These are phyloP conservation scores for Infundibulicybe gibba DNA, from an alignment of 768 basidiomycete genomes.

Conservation along the genomic window DNA sequence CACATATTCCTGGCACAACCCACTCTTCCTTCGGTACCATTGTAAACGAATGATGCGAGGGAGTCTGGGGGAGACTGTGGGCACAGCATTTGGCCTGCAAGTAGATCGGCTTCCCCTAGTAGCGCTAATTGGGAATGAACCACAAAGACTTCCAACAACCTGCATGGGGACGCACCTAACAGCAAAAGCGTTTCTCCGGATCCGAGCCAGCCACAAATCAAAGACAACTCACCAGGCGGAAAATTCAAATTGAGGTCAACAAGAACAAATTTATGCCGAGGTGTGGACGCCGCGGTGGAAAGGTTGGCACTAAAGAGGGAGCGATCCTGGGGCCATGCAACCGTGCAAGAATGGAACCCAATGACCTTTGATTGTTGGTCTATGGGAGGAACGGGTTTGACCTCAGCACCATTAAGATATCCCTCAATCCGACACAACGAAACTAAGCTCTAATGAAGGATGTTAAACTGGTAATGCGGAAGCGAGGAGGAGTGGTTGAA, in stretches of 20 bases:
- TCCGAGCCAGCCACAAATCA: slow-evolving; percentile 87
- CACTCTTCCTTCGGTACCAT: slow-evolving; percentile 54
- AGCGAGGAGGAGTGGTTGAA: slow-evolving; percentile 13
- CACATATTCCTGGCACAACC: slow-evolving; percentile 75
- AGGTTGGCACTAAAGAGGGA: slow-evolving; percentile 38
- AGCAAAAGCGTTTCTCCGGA: slow-evolving; percentile 86
- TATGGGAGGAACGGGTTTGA: slow-evolving; percentile 57
- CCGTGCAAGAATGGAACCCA: slow-evolving; percentile 78
- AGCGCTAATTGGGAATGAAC: slow-evolving; percentile 41
- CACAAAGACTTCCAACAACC: slow-evolving; percentile 6
- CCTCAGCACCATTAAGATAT: slow-evolving; percentile 75
- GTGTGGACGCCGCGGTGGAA: slow-evolving; percentile 67
- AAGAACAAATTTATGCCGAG: slow-evolving; percentile 74
- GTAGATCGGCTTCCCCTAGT: slow-evolving; percentile 83
- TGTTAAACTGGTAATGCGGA: background rate
- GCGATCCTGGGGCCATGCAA: slow-evolving; percentile 89
- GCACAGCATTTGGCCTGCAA: slow-evolving; percentile 77
- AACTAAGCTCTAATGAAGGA: slow-evolving; percentile 55
- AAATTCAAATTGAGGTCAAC: slow-evolving; percentile 75
- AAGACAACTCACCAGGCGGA: slow-evolving; percentile 72
- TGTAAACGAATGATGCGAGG: slow-evolving; percentile 55
- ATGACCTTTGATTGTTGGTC: slow-evolving; percentile 56
- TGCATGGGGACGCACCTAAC: slow-evolving; percentile 26
- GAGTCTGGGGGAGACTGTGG: slow-evolving; percentile 84
- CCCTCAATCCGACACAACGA: slow-evolving; percentile 90